These are phyloP conservation scores for Clonostachys byssicola DNA, from an alignment of 2,329 filamentous ascomycete species.

Conservation along the genomic window DNA sequence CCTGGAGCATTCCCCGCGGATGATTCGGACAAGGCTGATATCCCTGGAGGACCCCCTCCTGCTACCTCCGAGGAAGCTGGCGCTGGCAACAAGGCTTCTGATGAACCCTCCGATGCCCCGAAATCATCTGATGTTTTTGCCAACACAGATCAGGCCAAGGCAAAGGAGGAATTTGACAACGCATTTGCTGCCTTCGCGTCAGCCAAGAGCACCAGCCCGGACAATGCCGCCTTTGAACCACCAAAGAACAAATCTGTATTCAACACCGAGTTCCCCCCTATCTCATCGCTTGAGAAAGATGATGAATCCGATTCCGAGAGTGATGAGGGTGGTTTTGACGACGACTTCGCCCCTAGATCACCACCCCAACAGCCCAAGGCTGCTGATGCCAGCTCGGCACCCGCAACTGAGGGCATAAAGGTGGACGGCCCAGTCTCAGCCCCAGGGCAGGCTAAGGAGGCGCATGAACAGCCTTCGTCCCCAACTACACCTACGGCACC, in stretches of 20 bases:
- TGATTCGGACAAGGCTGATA: slow-evolving; percentile 10
- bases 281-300: slow-evolving; percentile 78
- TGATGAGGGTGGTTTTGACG: slow-evolving; percentile 82
- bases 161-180: slow-evolving; percentile 79
- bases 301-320: slow-evolving; percentile 80
- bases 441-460: no score
- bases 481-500: slow-evolving; percentile 23
- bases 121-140: slow-evolving; percentile 43
- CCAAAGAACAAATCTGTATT: slow-evolving; percentile 32
- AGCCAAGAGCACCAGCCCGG: slow-evolving; percentile 41
- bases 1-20: slow-evolving; percentile 30
- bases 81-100: slow-evolving; percentile 5
- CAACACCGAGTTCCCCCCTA: slow-evolving; percentile 84
- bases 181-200: slow-evolving; percentile 74
- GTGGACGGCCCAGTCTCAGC: background rate
- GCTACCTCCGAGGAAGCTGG: slow-evolving; percentile 6
- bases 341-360: slow-evolving; percentile 76
- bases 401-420: slow-evolving; percentile 3
- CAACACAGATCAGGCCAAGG: slow-evolving; percentile 49
- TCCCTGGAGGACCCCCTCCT: slow-evolving; percentile 15
- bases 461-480: slow-evolving; percentile 12
- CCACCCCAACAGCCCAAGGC: background rate
- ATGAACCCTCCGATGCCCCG: slow-evolving; percentile 1
- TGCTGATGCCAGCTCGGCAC: slow-evolving; percentile 21
- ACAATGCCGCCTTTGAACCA: slow-evolving; percentile 31